Base-by-base conservation (phyloP, 257 asterid species). In the Ballota nigra region DNA sequence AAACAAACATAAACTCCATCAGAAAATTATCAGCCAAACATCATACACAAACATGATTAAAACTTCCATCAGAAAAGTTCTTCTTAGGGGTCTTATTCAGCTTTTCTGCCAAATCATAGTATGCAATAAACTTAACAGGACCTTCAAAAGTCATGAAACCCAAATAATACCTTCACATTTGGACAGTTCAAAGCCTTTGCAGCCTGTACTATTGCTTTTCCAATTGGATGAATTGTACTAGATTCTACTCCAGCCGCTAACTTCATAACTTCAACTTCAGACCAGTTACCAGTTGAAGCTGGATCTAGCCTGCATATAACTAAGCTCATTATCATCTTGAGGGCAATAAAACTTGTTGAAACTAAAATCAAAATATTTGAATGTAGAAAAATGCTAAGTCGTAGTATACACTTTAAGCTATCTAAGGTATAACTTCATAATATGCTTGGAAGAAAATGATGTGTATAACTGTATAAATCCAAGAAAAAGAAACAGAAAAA, bases 201-300 rank as follows among this genome's bases (percentile, higher is more conserved):
- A 67, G 98, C 98, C 81, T 85, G 86, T 15, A 92, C 94, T 28
- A 95, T 95, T 72, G 99, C 96, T 85, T 92, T 95, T 71, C 99
- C 99, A 66, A 95, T 90, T 67, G 99, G 99, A 82, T 95, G 99
- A 77, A 86, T 92, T 40, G 99, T 92, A 81, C 89, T 89, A 18
- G 91, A 86, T 82, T 95, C 99, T 72, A 95, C 97, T 76, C 96
- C 98, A 77, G 99, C 97, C 18, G 98, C 99, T 49, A 95, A 78
- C 83, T 78, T 86, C 82, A 95, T 77, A 73, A 95, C 75, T 51
- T 95, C 99, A 77, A 71, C 87, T 80, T 88, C 96, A 41, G 97
- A 89, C 96, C 96, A 92, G 57, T 73, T 77, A 74, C 38, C 68
- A 36, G 71, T 78, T 74, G 73, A 75, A 52, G 74, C 66, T 59